phyloP scores from a whole-genome alignment of 805 yeast genomes.

The Tetrapisispora phaffii region DNA sequence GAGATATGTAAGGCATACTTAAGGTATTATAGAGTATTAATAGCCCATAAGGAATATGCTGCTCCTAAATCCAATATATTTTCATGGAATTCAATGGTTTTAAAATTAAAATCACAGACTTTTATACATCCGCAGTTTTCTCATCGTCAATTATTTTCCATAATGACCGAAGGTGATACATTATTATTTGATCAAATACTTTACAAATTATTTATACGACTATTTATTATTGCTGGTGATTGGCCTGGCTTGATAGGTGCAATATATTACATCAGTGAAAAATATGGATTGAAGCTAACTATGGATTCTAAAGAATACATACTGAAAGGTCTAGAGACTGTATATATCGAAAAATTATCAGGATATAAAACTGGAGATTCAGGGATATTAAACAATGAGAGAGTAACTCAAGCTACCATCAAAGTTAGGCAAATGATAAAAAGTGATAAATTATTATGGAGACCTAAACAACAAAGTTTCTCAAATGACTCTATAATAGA shows the following conservation, averaged over 20 bases:
- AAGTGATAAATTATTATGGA: slow-evolving; percentile 1
- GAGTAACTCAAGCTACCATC: background rate
- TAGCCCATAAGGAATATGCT: background rate
- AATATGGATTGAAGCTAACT: slow-evolving; percentile 11
- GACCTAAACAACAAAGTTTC: background rate
- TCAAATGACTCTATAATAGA: background rate
- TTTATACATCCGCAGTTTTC: background rate
- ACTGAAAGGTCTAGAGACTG: slow-evolving; percentile 15
- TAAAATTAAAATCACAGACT: background rate
- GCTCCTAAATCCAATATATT: background rate
- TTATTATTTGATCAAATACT: slow-evolving; percentile 12
- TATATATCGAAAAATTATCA: slow-evolving; percentile 7
- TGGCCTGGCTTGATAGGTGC: slow-evolving; percentile 21
- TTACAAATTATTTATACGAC: slow-evolving; percentile 11
- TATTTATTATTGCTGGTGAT: slow-evolving; percentile 15
- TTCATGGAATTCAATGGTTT: background rate
- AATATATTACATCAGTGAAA: slow-evolving; percentile 10
- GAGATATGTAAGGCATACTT: slow-evolving; percentile 27
- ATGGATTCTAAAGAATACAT: slow-evolving; percentile 8
- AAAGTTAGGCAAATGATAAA: background rate
- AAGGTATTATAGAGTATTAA: slow-evolving; percentile 9
- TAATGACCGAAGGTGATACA: slow-evolving; percentile 16
- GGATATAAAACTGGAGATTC: background rate
- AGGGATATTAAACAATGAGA: background rate
- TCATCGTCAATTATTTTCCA: slow-evolving; percentile 6